Evolutionary conservation across 2,329 filamentous ascomycete species (phyloP).

Genomic region (Dothideomycetidae sp.): DNA sequence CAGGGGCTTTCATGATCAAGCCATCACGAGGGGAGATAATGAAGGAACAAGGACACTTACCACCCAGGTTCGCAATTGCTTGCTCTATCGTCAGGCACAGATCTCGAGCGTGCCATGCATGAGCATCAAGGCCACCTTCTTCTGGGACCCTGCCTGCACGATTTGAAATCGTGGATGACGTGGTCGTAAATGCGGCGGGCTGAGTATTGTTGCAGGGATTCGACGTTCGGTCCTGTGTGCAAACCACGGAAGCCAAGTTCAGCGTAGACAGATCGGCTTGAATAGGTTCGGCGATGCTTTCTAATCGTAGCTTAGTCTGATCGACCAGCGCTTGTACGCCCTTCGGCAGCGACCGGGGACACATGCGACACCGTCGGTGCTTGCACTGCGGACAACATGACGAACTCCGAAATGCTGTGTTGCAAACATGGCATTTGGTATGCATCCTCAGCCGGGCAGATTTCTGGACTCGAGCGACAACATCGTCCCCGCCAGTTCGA

Average conservation of each 20-base stretch:
- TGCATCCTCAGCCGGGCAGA: slow-evolving; percentile 4
- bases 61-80: slow-evolving; percentile 6
- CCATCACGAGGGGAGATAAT: not conserved
- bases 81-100: slow-evolving; percentile 3
- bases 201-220: too few relatives aligned
- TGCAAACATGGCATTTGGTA: slow-evolving; percentile 5
- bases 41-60: slow-evolving; percentile 1
- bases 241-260: too few relatives aligned
- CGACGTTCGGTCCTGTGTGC: too few relatives aligned
- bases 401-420: slow-evolving; percentile 1
- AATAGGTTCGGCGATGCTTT: slow-evolving; percentile 1
- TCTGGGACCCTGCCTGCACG: too few relatives aligned
- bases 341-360: slow-evolving; percentile 6
- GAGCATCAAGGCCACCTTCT: too few relatives aligned
- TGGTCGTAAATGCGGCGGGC: too few relatives aligned
- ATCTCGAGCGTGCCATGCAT: not conserved
- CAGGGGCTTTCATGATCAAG: not conserved
- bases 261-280: not conserved
- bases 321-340: slow-evolving; percentile 7
- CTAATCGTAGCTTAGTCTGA: slow-evolving; percentile 3
- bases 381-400: slow-evolving; percentile 5
- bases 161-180: not conserved
- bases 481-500: too few relatives aligned
- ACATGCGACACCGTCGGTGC: slow-evolving; percentile 7
- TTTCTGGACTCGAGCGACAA: slow-evolving; percentile 6